These are phyloP conservation scores for Candida manassasensis DNA, from an alignment of 805 yeast genomes.

Conservation along the genomic window DNA sequence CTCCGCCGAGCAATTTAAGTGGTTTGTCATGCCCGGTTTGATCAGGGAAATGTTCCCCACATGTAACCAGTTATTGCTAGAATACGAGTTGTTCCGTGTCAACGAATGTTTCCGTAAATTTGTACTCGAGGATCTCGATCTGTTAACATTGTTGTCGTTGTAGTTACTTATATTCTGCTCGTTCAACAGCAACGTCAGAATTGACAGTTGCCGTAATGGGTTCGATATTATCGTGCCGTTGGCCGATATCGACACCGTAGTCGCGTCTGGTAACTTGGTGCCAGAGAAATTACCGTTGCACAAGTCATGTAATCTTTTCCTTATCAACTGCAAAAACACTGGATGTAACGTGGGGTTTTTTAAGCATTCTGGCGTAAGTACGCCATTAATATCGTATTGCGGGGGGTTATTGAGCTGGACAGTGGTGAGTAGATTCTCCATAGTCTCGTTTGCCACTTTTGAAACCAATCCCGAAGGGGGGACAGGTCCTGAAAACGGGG, in stretches of 20 bases:
- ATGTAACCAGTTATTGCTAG: conserved; percentile 38
- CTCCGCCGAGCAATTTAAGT: conserved; percentile 28
- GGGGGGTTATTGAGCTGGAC: conserved; percentile 14
- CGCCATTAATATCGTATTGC: conserved; percentile 29
- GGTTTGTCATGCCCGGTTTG: conserved; percentile 17
- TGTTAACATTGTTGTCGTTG: conserved; percentile 15
- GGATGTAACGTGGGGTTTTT: conserved; percentile 31
- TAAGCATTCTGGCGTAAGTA: conserved; percentile 29
- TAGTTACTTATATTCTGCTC: conserved; percentile 34
- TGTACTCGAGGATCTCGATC: conserved; percentile 34
- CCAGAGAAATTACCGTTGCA: conserved; percentile 16
- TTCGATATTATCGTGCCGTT: conserved; percentile 4
- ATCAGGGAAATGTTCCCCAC: conserved; percentile 37
- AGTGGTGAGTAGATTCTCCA: conserved; percentile 22
- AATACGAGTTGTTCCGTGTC: conserved; percentile 37
- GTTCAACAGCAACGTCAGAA: conserved; percentile 36
- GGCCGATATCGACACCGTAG: conserved; percentile 20
- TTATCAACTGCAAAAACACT: conserved; percentile 35
- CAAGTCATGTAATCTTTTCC: conserved; percentile 38
- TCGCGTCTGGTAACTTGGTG: conserved; percentile 19
- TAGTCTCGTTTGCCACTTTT: conserved; percentile 39
- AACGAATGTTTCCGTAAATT: conserved; percentile 40
- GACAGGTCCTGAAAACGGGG: conserved; percentile 38
- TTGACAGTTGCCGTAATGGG: conserved; percentile 29
- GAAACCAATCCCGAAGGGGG: conserved; percentile 44